Evolutionary conservation across 352 stramenopile genomes (phyloP), one percentile per base, ranked within the genome.

Genomic region (Phytopythium boreale): DNA sequence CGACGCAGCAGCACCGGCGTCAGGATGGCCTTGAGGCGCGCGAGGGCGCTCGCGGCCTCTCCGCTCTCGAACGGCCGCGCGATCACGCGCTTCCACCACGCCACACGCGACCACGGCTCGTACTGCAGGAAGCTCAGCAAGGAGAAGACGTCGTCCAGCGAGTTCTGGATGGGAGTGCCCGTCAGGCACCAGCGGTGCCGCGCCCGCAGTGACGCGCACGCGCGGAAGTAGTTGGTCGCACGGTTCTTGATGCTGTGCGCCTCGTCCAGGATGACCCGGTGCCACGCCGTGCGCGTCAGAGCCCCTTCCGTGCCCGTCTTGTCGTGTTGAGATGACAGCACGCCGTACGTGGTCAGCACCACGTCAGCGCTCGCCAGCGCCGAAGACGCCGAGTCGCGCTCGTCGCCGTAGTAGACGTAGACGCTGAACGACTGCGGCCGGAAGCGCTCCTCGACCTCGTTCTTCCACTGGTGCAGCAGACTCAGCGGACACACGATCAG

Each of bases 191-290:
- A 97, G 14, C 88, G 86, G 37, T 95, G 82, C 12, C 69, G 77
- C 3, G 85, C 82, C 37, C 63, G 62, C 4, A 97, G 57, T 1
- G 71, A 53, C 17, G 75, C 74, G 43, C 86, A 93, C 17, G 80
- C 74, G 22, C 79, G 81, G 56, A 90, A 91, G 65, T 93, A 92
- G 37, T 59, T 73, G n/a, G 84, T 93, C 39, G 70, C 49, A 29
- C 85, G 81, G 60, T 93, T 97, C 76, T 97, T 97, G 71, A 97
- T 97, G 41, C 79, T 93, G 69, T 97, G 91, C 6, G 88, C 88
- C 71, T 97, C 91, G 66, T 97, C 91, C 15, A 97, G 75, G 61
- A 97, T 92, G n/a, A 97, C 69, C 17, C 91, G 87, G 36, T 80
- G 73, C 91, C 91, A 97, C 19, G 83, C 47, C 2, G 71, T 76